These are phyloP conservation scores for Leccinum incarnatum DNA, from an alignment of 768 basidiomycete species.

Conservation along the genomic window DNA sequence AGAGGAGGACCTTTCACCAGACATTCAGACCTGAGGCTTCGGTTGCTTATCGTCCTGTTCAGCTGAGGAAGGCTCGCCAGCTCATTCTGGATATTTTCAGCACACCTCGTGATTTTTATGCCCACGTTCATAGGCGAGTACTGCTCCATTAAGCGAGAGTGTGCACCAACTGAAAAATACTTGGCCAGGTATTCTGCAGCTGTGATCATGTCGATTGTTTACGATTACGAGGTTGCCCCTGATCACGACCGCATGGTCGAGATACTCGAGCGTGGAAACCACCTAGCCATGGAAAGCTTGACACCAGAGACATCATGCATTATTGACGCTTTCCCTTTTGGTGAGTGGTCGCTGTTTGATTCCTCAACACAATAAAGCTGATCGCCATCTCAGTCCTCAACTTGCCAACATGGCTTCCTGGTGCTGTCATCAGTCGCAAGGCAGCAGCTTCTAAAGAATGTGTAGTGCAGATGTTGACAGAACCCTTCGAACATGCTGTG, in stretches of 20 bases:
- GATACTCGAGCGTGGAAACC: constrained; percentile 34
- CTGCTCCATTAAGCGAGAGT: not conserved
- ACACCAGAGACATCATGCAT: constrained; percentile 18
- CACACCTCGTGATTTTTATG: constrained; percentile 1
- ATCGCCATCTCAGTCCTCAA: constrained; percentile 14
- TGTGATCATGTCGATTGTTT: constrained; percentile 40
- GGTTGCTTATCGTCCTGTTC: constrained; percentile 13
- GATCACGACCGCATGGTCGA: constrained; percentile 38
- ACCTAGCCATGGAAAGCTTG: constrained; percentile 10
- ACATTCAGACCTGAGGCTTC: constrained; percentile 19
- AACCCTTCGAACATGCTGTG: constrained; percentile 18
- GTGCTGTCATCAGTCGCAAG: constrained; percentile 26
- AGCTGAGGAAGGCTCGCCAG: constrained; percentile 18
- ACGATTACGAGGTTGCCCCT: constrained; percentile 38
- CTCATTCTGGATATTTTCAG: constrained; percentile 17
- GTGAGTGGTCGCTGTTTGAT: constrained; percentile 3
- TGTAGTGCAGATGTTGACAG: constrained; percentile 13
- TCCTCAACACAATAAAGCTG: not conserved
- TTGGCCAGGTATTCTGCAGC: constrained; percentile 32
- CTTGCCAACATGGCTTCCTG: constrained; percentile 26
- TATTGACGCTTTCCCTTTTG: constrained; percentile 23
- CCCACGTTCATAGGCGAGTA: constrained; percentile 12
- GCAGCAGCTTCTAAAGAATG: constrained; percentile 10
- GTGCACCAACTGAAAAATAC: not conserved
- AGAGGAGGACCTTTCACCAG: constrained; percentile 24